A percentile compares a stretch with the other conserved stretches of the same genome.
Conservation (phyloP, 2,329 filamentous ascomycete genomes). For the Diplodia scrobiculata region DNA sequence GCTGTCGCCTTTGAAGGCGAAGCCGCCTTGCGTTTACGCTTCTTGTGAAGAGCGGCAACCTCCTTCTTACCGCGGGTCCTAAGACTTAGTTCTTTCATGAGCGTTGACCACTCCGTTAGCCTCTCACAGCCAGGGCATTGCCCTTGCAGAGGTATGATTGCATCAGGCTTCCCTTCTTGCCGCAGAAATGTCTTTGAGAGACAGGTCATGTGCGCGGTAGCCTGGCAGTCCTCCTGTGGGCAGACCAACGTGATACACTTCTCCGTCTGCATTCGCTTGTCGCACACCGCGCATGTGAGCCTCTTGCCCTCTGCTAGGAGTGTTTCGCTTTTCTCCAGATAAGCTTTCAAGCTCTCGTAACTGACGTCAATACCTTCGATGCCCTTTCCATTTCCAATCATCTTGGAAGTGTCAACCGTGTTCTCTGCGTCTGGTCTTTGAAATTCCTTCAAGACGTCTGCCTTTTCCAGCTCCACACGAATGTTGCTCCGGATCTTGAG, state of each 20-base stretch:
- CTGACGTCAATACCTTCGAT: slow-evolving; percentile 55
- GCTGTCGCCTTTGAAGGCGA: slow-evolving; percentile 32
- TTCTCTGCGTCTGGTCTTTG: slow-evolving; percentile 9
- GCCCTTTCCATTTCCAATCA: slow-evolving; percentile 34
- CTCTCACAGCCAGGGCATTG: slow-evolving; percentile 70
- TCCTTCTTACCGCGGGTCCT: slow-evolving; percentile 71
- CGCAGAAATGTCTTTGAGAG: slow-evolving; percentile 56
- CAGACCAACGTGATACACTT: slow-evolving; percentile 56
- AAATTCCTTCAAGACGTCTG: background rate
- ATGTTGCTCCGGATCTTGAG: slow-evolving; percentile 51
- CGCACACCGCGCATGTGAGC: slow-evolving; percentile 56
- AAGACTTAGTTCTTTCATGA: slow-evolving; percentile 81
- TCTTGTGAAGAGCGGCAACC: slow-evolving; percentile 66
- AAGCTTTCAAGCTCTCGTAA: slow-evolving; percentile 54
- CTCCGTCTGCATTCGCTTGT: slow-evolving; percentile 41
- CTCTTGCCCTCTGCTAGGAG: slow-evolving; percentile 31
- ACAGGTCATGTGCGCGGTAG: slow-evolving; percentile 59
- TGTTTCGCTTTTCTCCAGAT: slow-evolving; percentile 56
- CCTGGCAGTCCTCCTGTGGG: slow-evolving; percentile 51
- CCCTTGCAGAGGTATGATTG: slow-evolving; percentile 68
- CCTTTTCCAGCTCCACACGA: slow-evolving; percentile 57
- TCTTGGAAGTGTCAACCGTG: slow-evolving; percentile 32
- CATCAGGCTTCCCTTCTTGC: slow-evolving; percentile 42
- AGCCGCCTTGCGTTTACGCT: slow-evolving; percentile 41
- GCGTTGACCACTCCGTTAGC: slow-evolving; percentile 68